Evolutionary conservation across 2,329 filamentous ascomycete species (phyloP), one percentile per base, ranked within the genome.

Genomic region (Fusarium poae): DNA sequence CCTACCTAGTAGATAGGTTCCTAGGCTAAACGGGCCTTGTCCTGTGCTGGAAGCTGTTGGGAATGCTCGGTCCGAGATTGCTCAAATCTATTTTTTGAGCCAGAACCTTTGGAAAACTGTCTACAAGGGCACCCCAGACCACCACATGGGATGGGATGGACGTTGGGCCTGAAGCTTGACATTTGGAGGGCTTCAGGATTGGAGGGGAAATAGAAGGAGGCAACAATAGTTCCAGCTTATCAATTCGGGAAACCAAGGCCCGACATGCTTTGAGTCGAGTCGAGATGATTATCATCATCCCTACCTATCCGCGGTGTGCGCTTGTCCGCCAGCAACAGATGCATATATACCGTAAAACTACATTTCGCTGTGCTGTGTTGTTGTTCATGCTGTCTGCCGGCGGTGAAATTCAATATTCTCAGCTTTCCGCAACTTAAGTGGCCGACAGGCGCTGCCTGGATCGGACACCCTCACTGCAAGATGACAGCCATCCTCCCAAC

Each of bases 381-480:
- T 68, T 44, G 39, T 51, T 64, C 46, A 44, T 67, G 64, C 57
- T 15, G 58, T 50, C 44, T 52, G 51, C 64, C 65, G 44, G 65
- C 52, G 65, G 65, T 68, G 64, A 67, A 68, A 59, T 54, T 29
- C 42, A 52, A 18, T 45, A 51, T 68, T 35, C 44, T 60, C 54
- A 48, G 23, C 25, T 43, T 39, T 39, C 32, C 20, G 21, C 34
- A 64, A 48, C 34, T 59, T 46, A 35, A 68, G 52, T 68, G 44
- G 64, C 29, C 25, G 45, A 57, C 20, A 62, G 57, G 62, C 34
- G 57, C 23, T 50, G 35, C 45, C 45, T 57, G 44, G 37, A 59
- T 67, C 64, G 65, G 64, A 68, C 34, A 59, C 35, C 51, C 48
- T 51, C 43, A 52, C 64, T 57, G 58, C 52, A 64, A 63, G 48